Evolutionary conservation across 805 yeast species (phyloP).

Genomic region (Candida multigemmis): DNA sequence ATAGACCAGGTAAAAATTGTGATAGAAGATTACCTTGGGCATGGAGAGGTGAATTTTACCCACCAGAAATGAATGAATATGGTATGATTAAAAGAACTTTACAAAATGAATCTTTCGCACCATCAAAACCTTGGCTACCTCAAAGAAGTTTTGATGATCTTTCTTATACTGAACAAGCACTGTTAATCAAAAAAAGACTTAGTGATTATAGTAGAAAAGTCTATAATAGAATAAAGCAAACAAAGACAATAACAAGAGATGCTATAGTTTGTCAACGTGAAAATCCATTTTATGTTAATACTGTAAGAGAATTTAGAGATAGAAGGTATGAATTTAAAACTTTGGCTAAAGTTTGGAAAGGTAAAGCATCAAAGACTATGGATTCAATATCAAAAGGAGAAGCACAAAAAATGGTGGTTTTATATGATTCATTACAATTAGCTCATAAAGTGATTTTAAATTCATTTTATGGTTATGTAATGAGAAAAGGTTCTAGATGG

Average conservation of each 20-base stretch:
- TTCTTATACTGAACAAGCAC: conserved; percentile 68
- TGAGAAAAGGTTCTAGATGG: conserved; percentile 99
- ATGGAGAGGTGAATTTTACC: conserved; percentile 96
- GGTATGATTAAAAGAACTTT: conserved; percentile 80
- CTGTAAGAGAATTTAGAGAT: conserved; percentile 91
- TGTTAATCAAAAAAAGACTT: conserved; percentile 64
- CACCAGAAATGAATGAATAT: conserved; percentile 87
- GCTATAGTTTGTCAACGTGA: conserved; percentile 96
- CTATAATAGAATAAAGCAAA: conserved; percentile 70
- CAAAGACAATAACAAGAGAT: conserved; percentile 81
- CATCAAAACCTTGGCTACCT: conserved; percentile 46
- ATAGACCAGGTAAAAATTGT: conserved; percentile 89
- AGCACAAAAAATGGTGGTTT: conserved; percentile 86
- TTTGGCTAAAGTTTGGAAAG: conserved; percentile 89
- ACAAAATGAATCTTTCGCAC: conserved; percentile 70
- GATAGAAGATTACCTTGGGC: conserved; percentile 92
- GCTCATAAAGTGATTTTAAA: conserved; percentile 96
- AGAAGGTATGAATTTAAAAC: conserved; percentile 94
- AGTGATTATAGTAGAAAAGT: conserved; percentile 80
- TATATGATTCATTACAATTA: conserved; percentile 89
- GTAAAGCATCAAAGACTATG: conserved; percentile 45
- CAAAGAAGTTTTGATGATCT: conserved; percentile 67
- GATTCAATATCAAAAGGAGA: conserved; percentile 70
- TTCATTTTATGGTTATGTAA: conserved; percentile 95
- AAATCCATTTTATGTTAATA: conserved; percentile 92